Conservation (phyloP, 129 eudicot species). For the Flaveria robusta region DNA sequence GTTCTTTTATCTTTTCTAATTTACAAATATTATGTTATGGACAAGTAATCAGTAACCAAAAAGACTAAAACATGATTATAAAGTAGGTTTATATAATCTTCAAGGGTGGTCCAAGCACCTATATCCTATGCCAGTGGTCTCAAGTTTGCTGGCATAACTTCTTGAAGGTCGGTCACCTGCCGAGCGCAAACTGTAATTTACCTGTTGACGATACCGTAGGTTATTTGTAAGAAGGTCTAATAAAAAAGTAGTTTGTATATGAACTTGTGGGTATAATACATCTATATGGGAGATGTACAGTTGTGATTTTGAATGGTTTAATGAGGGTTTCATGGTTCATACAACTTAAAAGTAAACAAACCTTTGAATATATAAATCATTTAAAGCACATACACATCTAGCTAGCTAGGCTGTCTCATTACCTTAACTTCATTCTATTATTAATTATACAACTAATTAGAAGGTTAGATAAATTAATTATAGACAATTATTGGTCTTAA, state of each 20-base stretch:
- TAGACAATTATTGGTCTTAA: background rate
- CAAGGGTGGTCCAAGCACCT: too few relatives aligned
- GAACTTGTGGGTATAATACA: slow-evolving; percentile 10
- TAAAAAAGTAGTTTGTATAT: slow-evolving; percentile 1
- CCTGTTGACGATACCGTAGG: too few relatives aligned
- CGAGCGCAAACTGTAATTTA: too few relatives aligned
- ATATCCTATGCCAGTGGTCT: too few relatives aligned
- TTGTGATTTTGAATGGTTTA: slow-evolving; percentile 25
- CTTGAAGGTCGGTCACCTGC: too few relatives aligned
- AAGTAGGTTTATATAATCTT: background rate
- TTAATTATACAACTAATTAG: slow-evolving; percentile 16
- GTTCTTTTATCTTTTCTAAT: background rate
- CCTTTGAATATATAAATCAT: slow-evolving; percentile 19
- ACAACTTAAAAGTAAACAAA: slow-evolving; percentile 29
- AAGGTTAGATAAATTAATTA: background rate
- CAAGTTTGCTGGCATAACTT: too few relatives aligned
- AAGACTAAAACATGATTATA: slow-evolving; percentile 15
- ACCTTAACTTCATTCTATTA: slow-evolving; percentile 15
- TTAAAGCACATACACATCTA: slow-evolving; percentile 13
- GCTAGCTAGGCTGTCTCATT: slow-evolving; percentile 25
- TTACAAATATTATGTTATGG: background rate
- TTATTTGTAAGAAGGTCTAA: too few relatives aligned
- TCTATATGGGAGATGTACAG: slow-evolving; percentile 3
- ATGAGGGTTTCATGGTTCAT: slow-evolving; percentile 29
- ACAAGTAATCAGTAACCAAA: background rate